These are phyloP conservation scores for Hanseniaspora opuntiae DNA, from an alignment of 805 yeast genomes.

Conservation along the genomic window DNA sequence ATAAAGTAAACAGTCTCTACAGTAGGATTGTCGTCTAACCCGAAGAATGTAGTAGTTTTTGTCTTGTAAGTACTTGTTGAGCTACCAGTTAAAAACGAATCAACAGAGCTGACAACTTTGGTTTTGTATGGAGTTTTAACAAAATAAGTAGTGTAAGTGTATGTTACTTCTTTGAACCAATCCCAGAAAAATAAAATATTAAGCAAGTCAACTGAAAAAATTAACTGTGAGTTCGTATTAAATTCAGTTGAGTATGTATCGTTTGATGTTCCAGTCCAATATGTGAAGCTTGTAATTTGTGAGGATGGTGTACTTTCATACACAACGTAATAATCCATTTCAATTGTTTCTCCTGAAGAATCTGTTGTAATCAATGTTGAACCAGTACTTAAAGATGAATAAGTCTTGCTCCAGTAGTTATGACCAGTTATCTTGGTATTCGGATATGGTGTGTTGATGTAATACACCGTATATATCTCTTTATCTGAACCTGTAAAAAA, in stretches of 20 bases:
- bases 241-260: background rate
- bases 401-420: background rate
- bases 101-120: background rate
- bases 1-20: conserved; percentile 9
- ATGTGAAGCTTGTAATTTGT: background rate
- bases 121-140: conserved; percentile 7
- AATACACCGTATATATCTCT: background rate
- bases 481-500: background rate
- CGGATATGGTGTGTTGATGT: background rate
- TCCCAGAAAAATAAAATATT: background rate
- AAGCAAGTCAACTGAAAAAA: background rate
- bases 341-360: background rate
- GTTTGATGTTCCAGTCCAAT: conserved; percentile 1
- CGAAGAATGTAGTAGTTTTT: conserved; percentile 5
- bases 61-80: conserved; percentile 10
- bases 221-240: background rate
- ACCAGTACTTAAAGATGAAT: background rate
- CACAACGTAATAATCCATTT: background rate
- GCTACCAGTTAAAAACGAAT: background rate
- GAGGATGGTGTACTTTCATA: background rate
- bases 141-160: background rate
- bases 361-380: background rate
- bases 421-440: background rate
- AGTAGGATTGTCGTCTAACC: conserved; percentile 11
- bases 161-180: background rate